A percentile compares a stretch with the other conserved stretches of the same genome.
Evolutionary conservation across 352 stramenopile genomes (phyloP).

Genomic region (Globisporangium orthogonon): DNA sequence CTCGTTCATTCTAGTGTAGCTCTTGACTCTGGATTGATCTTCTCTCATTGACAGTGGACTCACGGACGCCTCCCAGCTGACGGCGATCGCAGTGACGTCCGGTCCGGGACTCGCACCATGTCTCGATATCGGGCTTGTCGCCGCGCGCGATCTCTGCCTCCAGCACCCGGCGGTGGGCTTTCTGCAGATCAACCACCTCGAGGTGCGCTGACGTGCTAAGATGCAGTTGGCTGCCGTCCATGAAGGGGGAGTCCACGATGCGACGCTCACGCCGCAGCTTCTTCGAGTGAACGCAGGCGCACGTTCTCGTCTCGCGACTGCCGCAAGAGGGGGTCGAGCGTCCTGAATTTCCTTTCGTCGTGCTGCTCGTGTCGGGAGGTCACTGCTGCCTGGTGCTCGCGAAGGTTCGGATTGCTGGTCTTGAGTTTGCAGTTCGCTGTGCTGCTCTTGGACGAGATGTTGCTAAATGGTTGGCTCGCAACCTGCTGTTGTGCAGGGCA

Average conservation of each 20-base stretch:
- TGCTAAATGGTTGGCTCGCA: slow-evolving; percentile 14
- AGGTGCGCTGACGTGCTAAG: slow-evolving; percentile 33
- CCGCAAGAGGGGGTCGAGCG: slow-evolving; percentile 34
- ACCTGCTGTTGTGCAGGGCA: slow-evolving; percentile 28
- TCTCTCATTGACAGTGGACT: slow-evolving; percentile 34
- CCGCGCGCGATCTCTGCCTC: slow-evolving; percentile 76
- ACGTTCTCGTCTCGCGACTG: slow-evolving; percentile 94
- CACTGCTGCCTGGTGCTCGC: slow-evolving; percentile 96
- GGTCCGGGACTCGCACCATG: slow-evolving; percentile 96
- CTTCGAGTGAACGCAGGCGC: slow-evolving; percentile 43
- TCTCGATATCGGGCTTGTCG: slow-evolving; percentile 91
- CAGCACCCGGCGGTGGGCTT: slow-evolving; percentile 89
- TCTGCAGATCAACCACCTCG: slow-evolving; percentile 96
- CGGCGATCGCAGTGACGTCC: slow-evolving; percentile 95
- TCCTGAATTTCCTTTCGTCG: slow-evolving; percentile 94
- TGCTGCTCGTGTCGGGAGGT: slow-evolving; percentile 96
- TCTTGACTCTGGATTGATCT: neutral
- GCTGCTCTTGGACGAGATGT: neutral
- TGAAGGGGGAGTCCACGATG: no score
- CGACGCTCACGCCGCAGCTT: no score
- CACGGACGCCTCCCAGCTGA: slow-evolving; percentile 73
- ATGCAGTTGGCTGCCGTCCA: no score
- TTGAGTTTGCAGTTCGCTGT: neutral
- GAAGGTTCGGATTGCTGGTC: slow-evolving; percentile 19
- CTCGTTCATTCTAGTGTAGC: no score